Conservation (phyloP, 1,284 basidiomycete genomes). For the Irpex sp. region DNA sequence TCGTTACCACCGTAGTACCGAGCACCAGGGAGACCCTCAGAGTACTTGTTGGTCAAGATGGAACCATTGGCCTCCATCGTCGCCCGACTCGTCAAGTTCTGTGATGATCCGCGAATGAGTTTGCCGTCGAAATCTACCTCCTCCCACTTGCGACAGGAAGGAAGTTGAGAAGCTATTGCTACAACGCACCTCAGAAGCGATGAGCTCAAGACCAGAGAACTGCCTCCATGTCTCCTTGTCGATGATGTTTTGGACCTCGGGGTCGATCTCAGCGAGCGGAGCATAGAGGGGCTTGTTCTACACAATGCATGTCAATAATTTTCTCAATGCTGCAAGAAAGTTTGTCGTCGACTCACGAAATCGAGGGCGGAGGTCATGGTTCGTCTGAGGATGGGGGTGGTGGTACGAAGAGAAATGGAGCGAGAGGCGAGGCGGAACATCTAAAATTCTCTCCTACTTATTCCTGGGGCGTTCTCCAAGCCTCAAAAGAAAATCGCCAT, state of each 20-base stretch:
- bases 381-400: constrained; percentile 26
- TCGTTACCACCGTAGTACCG: constrained; percentile 99
- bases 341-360: constrained; percentile 44
- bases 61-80: constrained; percentile 99
- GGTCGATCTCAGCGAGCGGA: constrained; percentile 87
- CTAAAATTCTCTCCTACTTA: constrained; percentile 14
- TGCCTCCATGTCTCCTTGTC: constrained; percentile 99
- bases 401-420: constrained; percentile 23
- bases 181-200: constrained; percentile 79
- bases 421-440: constrained; percentile 23
- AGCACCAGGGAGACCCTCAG: constrained; percentile 90
- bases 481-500: constrained; percentile 9
- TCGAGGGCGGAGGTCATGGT: constrained; percentile 64
- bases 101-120: not conserved
- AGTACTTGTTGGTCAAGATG: constrained; percentile 99
- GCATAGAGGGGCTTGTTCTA: constrained; percentile 93
- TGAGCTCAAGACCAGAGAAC: constrained; percentile 96
- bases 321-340: not conserved
- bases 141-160: not conserved
- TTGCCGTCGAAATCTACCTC: constrained; percentile 3
- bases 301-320: not conserved
- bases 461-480: constrained; percentile 10
- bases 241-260: constrained; percentile 94
- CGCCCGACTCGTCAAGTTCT: constrained; percentile 93
- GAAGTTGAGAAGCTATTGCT: constrained; percentile 1